phyloP scores from a whole-genome alignment of 2,329 filamentous ascomycete species.

The Cladosporium sphaerospermum region DNA sequence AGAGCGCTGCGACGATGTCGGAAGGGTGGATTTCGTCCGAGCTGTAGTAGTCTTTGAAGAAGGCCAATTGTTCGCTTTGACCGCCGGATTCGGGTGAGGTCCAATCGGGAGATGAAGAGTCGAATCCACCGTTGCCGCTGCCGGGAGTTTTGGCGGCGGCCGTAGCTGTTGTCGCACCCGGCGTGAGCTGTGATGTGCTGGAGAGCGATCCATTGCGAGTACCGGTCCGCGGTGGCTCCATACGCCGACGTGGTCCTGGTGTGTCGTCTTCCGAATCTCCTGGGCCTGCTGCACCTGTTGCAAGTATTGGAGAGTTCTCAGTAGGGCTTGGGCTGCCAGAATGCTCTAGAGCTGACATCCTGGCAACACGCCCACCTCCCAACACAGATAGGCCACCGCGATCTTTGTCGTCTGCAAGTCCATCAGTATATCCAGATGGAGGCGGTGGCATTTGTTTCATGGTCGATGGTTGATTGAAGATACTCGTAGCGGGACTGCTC shows the following conservation, averaged over 20 bases:
- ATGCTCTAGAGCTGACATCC: conserved; percentile 90
- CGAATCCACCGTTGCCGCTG: neutral
- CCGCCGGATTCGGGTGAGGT: conserved; percentile 86
- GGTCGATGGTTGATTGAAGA: conserved; percentile 85
- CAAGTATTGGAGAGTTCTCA: conserved; percentile 7
- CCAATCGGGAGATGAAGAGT: conserved; percentile 45
- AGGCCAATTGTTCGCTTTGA: conserved; percentile 89
- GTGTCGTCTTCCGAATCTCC: conserved; percentile 1
- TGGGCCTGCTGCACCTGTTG: conserved; percentile 2
- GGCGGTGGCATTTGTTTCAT: conserved; percentile 30
- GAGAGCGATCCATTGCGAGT: conserved; percentile 85
- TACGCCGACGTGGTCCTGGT: conserved; percentile 31
- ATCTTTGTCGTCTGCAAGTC: conserved; percentile 30
- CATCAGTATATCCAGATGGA: conserved; percentile 39
- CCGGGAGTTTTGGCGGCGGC: conserved; percentile 38
- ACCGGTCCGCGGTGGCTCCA: conserved; percentile 42
- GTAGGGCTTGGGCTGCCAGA: conserved; percentile 49
- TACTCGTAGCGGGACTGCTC: conserved; percentile 60
- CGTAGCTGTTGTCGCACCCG: conserved; percentile 44
- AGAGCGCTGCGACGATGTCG: conserved; percentile 83
- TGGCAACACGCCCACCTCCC: conserved; percentile 81
- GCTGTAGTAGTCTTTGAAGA: conserved; percentile 99
- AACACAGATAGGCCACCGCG: conserved; percentile 62
- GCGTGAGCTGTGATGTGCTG: conserved; percentile 63
- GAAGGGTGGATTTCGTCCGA: conserved; percentile 91